phyloP scores from a whole-genome alignment of 2,329 filamentous ascomycete genomes.

The Scedosporium minutisporum region DNA sequence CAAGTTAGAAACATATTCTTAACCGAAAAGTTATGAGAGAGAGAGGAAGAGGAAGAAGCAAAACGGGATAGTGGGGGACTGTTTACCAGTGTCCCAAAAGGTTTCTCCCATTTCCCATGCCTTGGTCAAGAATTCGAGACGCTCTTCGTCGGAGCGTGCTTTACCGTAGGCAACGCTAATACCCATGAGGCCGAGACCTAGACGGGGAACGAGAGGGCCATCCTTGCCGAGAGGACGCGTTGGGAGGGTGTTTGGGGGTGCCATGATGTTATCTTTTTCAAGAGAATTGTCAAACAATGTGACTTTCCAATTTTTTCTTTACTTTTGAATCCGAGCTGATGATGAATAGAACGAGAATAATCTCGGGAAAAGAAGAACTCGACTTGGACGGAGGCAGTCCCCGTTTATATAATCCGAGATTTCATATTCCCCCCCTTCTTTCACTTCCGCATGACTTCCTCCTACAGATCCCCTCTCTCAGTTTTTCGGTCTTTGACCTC shows the following conservation, averaged over 20 bases:
- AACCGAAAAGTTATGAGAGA: neutral
- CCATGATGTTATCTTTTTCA: neutral
- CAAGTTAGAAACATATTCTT: neutral
- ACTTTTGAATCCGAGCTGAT: neutral
- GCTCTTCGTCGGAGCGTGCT: constrained; percentile 31
- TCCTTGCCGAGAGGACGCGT: constrained; percentile 32
- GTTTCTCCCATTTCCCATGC: constrained; percentile 38
- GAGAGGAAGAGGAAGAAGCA: neutral
- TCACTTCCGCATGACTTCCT: neutral
- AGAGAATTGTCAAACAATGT: neutral
- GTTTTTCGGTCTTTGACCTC: too few species aligned
- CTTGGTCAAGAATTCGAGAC: constrained; percentile 39
- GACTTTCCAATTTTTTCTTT: neutral
- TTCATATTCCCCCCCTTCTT: too few species aligned
- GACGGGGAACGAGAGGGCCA: constrained; percentile 28
- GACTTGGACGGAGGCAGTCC: too few species aligned
- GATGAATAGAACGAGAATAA: neutral
- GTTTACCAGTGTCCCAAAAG: constrained; percentile 35
- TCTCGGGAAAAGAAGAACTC: neutral
- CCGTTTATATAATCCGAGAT: too few species aligned
- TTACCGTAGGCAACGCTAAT: constrained; percentile 26
- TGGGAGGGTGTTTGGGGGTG: neutral
- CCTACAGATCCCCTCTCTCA: too few species aligned
- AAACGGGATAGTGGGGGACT: too few species aligned
- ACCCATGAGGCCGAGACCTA: constrained; percentile 8